Percentiles rank a stretch among this genome's conserved stretches.
phyloP scores from a whole-genome alignment of 352 stramenopile species.

The Globisporangium megalacanthum region DNA sequence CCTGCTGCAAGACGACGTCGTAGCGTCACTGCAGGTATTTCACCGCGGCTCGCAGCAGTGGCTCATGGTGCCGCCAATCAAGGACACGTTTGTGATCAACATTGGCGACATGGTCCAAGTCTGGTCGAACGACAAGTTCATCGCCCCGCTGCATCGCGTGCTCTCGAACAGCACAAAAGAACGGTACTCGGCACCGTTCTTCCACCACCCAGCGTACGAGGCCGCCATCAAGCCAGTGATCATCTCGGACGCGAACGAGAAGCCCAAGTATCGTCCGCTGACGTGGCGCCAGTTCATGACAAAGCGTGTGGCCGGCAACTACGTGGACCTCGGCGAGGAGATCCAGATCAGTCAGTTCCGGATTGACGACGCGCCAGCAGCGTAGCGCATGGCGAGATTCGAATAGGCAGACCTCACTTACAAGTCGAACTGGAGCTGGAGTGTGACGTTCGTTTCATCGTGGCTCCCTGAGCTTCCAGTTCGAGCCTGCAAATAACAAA shows the following conservation, averaged over 20 bases:
- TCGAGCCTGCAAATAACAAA: too few relatives aligned
- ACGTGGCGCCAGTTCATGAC: slow-evolving; percentile 87
- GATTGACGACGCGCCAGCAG: slow-evolving; percentile 6
- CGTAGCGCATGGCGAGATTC: too few relatives aligned
- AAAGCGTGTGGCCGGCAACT: slow-evolving; percentile 86
- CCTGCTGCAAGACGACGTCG: slow-evolving; percentile 39
- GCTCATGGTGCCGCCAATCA: slow-evolving; percentile 26
- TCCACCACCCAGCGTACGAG: slow-evolving; percentile 57
- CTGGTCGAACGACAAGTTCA: slow-evolving; percentile 43
- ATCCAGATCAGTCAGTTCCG: slow-evolving; percentile 87
- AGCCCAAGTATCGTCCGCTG: slow-evolving; percentile 58
- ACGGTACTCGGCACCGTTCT: slow-evolving; percentile 40
- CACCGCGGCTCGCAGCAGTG: slow-evolving; percentile 30
- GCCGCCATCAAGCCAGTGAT: slow-evolving; percentile 60
- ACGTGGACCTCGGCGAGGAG: slow-evolving; percentile 87
- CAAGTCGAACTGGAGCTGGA: too few relatives aligned
- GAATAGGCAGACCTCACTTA: too few relatives aligned
- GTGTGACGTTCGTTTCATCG: too few relatives aligned
- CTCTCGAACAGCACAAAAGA: slow-evolving; percentile 20
- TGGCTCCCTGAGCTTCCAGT: too few relatives aligned
- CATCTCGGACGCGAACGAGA: slow-evolving; percentile 19
- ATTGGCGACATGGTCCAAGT: slow-evolving; percentile 53
- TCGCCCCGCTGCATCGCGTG: slow-evolving; percentile 41
- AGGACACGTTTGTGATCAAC: slow-evolving; percentile 48
- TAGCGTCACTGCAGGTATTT: slow-evolving; percentile 40